Conservation (phyloP, 768 basidiomycete species). For the Russula virescens region DNA sequence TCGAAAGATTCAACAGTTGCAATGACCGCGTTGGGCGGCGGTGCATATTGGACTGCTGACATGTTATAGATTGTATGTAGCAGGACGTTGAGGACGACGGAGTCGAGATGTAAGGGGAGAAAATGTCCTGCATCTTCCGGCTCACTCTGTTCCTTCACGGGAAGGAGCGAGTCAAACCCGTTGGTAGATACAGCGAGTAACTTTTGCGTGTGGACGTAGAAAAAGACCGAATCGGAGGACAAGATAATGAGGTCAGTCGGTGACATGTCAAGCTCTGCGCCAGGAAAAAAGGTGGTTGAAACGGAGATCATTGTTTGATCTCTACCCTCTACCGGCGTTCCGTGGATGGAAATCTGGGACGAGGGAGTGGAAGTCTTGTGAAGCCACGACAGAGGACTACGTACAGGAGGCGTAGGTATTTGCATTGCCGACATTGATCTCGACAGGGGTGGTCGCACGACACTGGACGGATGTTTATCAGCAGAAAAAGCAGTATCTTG, state of each 20-base stretch:
- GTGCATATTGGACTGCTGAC: conserved; percentile 70
- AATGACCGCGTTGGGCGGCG: conserved; percentile 53
- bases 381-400: conserved; percentile 26
- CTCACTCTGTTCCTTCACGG: conserved; percentile 34
- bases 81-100: conserved; percentile 62
- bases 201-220: conserved; percentile 65
- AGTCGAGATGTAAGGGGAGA: conserved; percentile 54
- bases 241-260: conserved; percentile 61
- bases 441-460: conserved; percentile 21
- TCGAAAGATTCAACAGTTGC: conserved; percentile 51
- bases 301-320: conserved; percentile 61
- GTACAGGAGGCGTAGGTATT: conserved; percentile 58
- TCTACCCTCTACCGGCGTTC: conserved; percentile 32
- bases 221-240: conserved; percentile 74
- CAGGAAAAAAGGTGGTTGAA: conserved; percentile 78
- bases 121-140: conserved; percentile 44
- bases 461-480: conserved; percentile 35
- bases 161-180: conserved; percentile 54
- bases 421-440: conserved; percentile 12
- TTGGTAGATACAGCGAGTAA: conserved; percentile 60
- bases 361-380: conserved; percentile 5
- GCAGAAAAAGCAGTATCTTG: conserved; percentile 27
- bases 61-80: conserved; percentile 69
- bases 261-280: conserved; percentile 48
- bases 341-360: conserved; percentile 31